Percentiles rank a stretch among this genome's conserved stretches.
Conservation (phyloP, 176 grass and related monocot genomes). For the Phoenix roebelenii region DNA sequence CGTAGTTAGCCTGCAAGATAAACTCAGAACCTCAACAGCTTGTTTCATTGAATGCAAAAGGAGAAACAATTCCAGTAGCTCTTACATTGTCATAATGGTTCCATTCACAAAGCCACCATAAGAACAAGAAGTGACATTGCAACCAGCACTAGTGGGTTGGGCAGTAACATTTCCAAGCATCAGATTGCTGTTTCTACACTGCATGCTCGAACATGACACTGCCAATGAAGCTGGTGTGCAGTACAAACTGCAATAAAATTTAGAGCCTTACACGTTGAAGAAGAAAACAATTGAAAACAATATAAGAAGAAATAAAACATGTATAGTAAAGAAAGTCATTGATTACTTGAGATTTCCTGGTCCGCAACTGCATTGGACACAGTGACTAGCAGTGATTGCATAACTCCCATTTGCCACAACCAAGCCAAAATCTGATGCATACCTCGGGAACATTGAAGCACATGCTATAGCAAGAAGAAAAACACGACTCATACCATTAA, state of each 20-base stretch:
- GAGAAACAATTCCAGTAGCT: background rate
- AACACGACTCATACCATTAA: background rate
- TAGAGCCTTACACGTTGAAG: background rate
- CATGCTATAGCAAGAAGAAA: conserved; percentile 40
- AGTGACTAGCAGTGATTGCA: conserved; percentile 59
- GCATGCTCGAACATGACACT: conserved; percentile 75
- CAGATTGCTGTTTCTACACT: conserved; percentile 68
- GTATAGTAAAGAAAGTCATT: background rate
- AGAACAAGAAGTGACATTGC: conserved; percentile 75
- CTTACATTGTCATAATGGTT: conserved; percentile 63
- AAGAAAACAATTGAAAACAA: background rate
- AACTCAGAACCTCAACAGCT: background rate
- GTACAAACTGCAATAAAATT: conserved; percentile 46
- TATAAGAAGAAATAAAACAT: conserved; percentile 5
- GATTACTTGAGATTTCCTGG: conserved; percentile 77
- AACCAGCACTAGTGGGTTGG: conserved; percentile 50
- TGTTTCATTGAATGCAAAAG: background rate
- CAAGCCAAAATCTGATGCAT: conserved; percentile 67
- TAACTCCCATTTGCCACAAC: conserved; percentile 86
- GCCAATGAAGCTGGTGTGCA: conserved; percentile 64
- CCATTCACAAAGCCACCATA: conserved; percentile 89
- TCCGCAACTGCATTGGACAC: conserved; percentile 84
- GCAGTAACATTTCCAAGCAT: conserved; percentile 65
- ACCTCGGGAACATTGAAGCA: conserved; percentile 59
- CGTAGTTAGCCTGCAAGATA: conserved; percentile 32